phyloP scores from a whole-genome alignment of 2,329 filamentous ascomycete species.

The Pseudofabraea citricarpa region DNA sequence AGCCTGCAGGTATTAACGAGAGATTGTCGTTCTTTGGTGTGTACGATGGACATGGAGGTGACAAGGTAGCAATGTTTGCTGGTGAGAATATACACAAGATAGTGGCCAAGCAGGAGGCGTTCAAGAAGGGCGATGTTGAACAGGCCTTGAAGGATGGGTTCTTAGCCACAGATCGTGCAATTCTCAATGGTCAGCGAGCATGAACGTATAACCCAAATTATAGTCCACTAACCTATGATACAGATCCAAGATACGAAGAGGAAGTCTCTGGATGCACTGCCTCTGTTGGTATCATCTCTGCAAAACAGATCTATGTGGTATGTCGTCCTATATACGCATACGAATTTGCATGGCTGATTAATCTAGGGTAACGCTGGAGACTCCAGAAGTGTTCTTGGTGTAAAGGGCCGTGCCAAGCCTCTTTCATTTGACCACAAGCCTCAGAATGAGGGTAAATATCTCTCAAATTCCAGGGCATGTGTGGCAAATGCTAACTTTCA shows the following conservation, averaged over 20 bases:
- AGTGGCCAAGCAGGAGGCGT: constrained; percentile 89
- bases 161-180: constrained; percentile 90
- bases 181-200: constrained; percentile 72
- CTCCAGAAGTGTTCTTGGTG: constrained; percentile 88
- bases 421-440: constrained; percentile 99
- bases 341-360: too few species aligned
- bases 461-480: too few species aligned
- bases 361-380: constrained; percentile 90
- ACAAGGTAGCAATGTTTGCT: constrained; percentile 90
- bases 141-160: constrained; percentile 98
- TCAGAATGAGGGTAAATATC: constrained; percentile 87
- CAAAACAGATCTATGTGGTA: constrained; percentile 93
- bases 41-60: constrained; percentile 95
- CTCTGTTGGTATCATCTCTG: constrained; percentile 82
- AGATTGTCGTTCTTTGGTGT: constrained; percentile 95
- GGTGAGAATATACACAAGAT: constrained; percentile 93
- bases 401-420: constrained; percentile 95
- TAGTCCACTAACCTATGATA: constrained; percentile 20
- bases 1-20: constrained; percentile 57
- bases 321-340: constrained; percentile 36
- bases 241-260: constrained; percentile 95
- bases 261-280: constrained; percentile 98
- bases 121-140: constrained; percentile 85
- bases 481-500: too few species aligned
- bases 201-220: background rate